Evolutionary conservation across 352 stramenopile species (phyloP), one percentile per base, ranked within the genome.

Genomic region (Halophytophthora polymorphica): DNA sequence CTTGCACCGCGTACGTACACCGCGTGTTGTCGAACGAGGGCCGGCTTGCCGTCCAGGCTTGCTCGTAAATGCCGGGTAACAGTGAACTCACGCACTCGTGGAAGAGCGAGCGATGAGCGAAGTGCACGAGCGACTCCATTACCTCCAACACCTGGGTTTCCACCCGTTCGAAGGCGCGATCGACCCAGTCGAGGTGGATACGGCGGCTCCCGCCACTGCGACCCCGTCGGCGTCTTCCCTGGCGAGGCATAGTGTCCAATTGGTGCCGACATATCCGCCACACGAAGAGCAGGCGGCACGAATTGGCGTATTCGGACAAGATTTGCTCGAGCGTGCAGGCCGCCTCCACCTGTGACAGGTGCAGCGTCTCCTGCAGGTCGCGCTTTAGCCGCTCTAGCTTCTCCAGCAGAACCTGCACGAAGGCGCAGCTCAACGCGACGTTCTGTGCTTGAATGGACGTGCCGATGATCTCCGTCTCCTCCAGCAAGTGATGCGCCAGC

Each of bases 401-500:
- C 37, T 89, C 80, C 2, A 74, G 56, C 4, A 90, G 44, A 12
- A 89, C 71, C 40, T 90, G 77, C 0, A 83, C 77, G 45, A 90
- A 83, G 3, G 74, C 75, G 14, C 77, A 69, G 15, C 66, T 73
- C 12, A 89, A 35, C 1, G 80, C 66, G 7, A 76, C 58, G 23
- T 83, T 89, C 42, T 81, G 80, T 14, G 80, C 72, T 48, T 90
- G 72, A 14, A 90, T 66, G 42, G 68, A 86, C 8, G 67, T 67
- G 8, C 75, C 69, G n/a, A 89, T 56, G 15, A 86, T 63, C 37
- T 90, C 79, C 2, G 66, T 86, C 35, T 90, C 79, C 67, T 90
- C 79, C 0, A 90, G 66, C 42, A 90, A 66, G 51, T 88, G 74
- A 33, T 90, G 80, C 2, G 71, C 53, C 3, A 90, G 60, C 44